Percentiles rank a stretch among this genome's conserved stretches.
Conservation (phyloP, 1,139 yeast genomes). For the Saccharomyces hybrid region DNA sequence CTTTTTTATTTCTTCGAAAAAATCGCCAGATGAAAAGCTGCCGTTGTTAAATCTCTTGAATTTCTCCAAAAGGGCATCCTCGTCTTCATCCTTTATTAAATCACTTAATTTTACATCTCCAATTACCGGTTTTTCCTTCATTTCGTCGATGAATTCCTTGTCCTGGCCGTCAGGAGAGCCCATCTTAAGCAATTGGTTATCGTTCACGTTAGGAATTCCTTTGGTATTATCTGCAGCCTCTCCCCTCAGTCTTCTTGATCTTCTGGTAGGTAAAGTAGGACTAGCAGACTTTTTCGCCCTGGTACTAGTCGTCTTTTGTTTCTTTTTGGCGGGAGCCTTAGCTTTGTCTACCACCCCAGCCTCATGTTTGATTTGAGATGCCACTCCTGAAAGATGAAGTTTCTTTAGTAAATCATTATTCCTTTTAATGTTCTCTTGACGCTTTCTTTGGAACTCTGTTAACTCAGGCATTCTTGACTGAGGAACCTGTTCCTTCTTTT, state of each 20-base stretch:
- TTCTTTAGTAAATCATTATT: slow-evolving; percentile 45
- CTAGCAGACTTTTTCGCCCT: slow-evolving; percentile 18
- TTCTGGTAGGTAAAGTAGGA: slow-evolving; percentile 42
- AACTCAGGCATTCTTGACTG: slow-evolving; percentile 32
- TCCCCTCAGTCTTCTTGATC: slow-evolving; percentile 63
- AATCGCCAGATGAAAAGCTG: slow-evolving; percentile 71
- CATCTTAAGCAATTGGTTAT: slow-evolving; percentile 27
- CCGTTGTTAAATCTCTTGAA: slow-evolving; percentile 36
- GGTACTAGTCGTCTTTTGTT: slow-evolving; percentile 15
- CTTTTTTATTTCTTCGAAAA: slow-evolving; percentile 46
- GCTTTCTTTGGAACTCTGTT: slow-evolving; percentile 61
- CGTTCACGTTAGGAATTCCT: slow-evolving; percentile 27
- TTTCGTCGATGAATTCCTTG: slow-evolving; percentile 43
- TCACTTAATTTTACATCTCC: slow-evolving; percentile 60
- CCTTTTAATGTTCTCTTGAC: slow-evolving; percentile 55
- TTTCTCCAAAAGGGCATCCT: slow-evolving; percentile 36
- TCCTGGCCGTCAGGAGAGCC: slow-evolving; percentile 17
- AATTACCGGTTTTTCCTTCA: slow-evolving; percentile 47
- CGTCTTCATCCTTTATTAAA: slow-evolving; percentile 36
- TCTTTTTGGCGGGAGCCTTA: slow-evolving; percentile 10
- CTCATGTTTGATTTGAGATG: slow-evolving; percentile 34
- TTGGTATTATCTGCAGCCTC: slow-evolving; percentile 33
- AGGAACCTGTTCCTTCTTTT: background rate
- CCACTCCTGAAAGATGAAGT: slow-evolving; percentile 38
- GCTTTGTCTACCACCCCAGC: slow-evolving; percentile 25